Evolutionary conservation across 2,329 filamentous ascomycete genomes (phyloP).

Genomic region (Clarireedia paspali): DNA sequence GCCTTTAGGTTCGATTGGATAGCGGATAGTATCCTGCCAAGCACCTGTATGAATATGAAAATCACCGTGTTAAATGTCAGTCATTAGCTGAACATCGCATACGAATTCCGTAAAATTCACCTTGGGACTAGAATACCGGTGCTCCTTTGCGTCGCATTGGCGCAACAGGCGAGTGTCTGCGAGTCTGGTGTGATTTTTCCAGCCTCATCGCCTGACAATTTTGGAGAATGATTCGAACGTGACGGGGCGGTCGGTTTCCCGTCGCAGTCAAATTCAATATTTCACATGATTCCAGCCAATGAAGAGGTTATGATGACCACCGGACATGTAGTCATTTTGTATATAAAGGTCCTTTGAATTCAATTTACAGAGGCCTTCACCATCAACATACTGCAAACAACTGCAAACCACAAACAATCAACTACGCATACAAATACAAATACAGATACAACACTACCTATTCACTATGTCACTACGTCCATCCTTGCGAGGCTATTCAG

Average conservation of each 20-base stretch:
- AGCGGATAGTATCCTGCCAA: too few species aligned
- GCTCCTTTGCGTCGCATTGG: background rate
- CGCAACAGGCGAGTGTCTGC: background rate
- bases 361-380: too few species aligned
- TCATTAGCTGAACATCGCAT: background rate
- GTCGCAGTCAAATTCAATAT: too few species aligned
- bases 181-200: background rate
- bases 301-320: too few species aligned
- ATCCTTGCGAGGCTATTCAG: slow-evolving; percentile 1
- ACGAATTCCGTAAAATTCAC: background rate
- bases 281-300: too few species aligned
- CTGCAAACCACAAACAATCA: too few species aligned
- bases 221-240: too few species aligned
- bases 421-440: background rate
- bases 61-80: too few species aligned
- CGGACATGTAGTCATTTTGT: background rate
- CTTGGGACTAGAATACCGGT: background rate
- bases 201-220: background rate
- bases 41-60: too few species aligned
- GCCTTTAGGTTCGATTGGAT: too few species aligned
- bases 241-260: too few species aligned
- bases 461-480: background rate
- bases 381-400: too few species aligned
- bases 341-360: background rate
- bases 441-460: background rate